Conservation (phyloP, 1,139 yeast genomes). For the Geotrichum siamense region DNA sequence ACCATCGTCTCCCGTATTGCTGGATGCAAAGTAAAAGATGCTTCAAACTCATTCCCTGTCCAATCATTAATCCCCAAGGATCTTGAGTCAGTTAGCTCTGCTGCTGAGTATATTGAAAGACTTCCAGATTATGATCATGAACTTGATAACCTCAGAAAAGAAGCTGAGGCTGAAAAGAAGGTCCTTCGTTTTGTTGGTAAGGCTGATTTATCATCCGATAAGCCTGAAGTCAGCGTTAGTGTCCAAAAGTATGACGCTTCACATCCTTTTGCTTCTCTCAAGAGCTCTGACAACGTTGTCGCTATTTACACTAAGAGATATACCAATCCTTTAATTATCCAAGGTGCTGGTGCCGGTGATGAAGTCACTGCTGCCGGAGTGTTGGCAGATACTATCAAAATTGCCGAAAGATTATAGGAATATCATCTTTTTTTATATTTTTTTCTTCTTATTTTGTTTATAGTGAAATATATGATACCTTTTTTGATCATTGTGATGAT, state of each 20-base stretch:
- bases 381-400: constrained; percentile 82
- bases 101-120: constrained; percentile 68
- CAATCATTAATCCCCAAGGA: constrained; percentile 86
- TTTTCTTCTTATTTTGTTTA: too few species aligned
- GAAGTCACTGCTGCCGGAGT: constrained; percentile 99
- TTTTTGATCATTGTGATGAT: too few species aligned
- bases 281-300: constrained; percentile 93
- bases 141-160: constrained; percentile 66
- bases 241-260: constrained; percentile 71
- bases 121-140: constrained; percentile 79
- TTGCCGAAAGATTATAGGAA: constrained; percentile 60
- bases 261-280: constrained; percentile 92
- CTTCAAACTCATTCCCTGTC: constrained; percentile 83
- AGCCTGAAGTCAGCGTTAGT: constrained; percentile 63
- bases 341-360: constrained; percentile 99
- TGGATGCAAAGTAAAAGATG: constrained; percentile 80
- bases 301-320: constrained; percentile 88
- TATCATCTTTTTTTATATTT: too few species aligned
- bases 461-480: too few species aligned
- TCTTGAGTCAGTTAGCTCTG: constrained; percentile 65
- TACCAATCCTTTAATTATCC: constrained; percentile 84
- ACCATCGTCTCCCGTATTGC: constrained; percentile 90
- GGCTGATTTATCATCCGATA: constrained; percentile 58
- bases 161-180: constrained; percentile 75
- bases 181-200: constrained; percentile 91